Conservation (phyloP, 306 rosid species). For the Acacia acuminata region DNA sequence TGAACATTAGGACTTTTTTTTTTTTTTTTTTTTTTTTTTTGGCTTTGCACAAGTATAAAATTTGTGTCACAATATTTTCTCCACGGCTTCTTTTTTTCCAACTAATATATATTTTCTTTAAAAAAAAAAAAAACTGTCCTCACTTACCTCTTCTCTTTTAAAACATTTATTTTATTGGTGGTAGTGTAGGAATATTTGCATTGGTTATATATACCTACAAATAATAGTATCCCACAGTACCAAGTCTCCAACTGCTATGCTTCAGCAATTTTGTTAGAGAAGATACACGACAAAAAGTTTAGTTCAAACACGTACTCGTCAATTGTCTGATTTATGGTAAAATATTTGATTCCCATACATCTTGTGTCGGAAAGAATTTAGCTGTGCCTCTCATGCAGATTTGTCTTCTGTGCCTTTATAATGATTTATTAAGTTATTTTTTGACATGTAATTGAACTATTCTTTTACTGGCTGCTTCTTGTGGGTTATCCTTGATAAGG, state of each 20-base stretch:
- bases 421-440: not conserved
- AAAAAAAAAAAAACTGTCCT: too few relatives aligned
- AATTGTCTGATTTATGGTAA: not conserved
- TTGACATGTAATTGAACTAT: conserved; percentile 1
- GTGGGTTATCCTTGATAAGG: conserved; percentile 95
- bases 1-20: too few relatives aligned
- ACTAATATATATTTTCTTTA: too few relatives aligned
- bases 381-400: not conserved
- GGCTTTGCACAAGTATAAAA: too few relatives aligned
- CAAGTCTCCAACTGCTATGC: not conserved
- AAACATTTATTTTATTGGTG: too few relatives aligned
- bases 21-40: too few relatives aligned
- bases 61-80: too few relatives aligned
- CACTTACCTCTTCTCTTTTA: too few relatives aligned
- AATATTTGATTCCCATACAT: not conserved
- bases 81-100: too few relatives aligned
- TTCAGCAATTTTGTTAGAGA: not conserved
- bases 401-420: not conserved
- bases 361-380: not conserved
- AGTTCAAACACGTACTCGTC: not conserved
- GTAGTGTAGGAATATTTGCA: too few relatives aligned
- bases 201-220: too few relatives aligned
- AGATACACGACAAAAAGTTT: not conserved
- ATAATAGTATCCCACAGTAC: too few relatives aligned
- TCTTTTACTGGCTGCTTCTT: conserved; percentile 46